Percentiles rank a stretch among this genome's conserved stretches.
Evolutionary conservation across 2,329 filamentous ascomycete species (phyloP).

Genomic region (Curvularia hawaiiensis): DNA sequence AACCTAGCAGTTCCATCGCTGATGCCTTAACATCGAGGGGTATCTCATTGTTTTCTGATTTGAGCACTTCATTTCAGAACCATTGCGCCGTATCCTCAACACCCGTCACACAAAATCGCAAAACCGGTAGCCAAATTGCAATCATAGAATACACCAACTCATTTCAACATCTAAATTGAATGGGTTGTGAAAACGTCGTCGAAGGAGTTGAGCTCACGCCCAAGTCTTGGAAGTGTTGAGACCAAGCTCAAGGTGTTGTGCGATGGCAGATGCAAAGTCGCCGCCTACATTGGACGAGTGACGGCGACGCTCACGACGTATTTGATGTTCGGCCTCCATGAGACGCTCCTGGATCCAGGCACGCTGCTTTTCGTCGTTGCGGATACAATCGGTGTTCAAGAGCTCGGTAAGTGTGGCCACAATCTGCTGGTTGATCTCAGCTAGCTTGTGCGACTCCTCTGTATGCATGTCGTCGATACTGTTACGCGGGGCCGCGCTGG

Average conservation of each 20-base stretch:
- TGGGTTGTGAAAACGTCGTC: background rate
- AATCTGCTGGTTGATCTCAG: conserved; percentile 58
- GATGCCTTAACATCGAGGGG: conserved; percentile 18
- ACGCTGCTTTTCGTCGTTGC: conserved; percentile 52
- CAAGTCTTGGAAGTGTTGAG: conserved; percentile 37
- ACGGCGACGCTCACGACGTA: conserved; percentile 50
- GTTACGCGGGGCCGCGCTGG: conserved; percentile 20
- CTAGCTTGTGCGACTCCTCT: conserved; percentile 53
- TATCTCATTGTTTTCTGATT: conserved; percentile 33
- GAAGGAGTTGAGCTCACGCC: conserved; percentile 19
- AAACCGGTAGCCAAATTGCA: background rate
- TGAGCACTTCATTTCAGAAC: conserved; percentile 42
- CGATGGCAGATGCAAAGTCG: conserved; percentile 44
- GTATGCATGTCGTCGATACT: conserved; percentile 42
- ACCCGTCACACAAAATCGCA: conserved; percentile 9
- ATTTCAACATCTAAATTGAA: background rate
- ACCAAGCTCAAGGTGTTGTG: conserved; percentile 41
- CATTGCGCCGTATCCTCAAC: conserved; percentile 20
- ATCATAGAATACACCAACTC: background rate
- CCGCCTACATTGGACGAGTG: conserved; percentile 44
- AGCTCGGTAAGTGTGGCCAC: conserved; percentile 60
- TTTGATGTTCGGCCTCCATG: conserved; percentile 60
- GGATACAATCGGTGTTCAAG: conserved; percentile 58
- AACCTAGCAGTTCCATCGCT: conserved; percentile 13
- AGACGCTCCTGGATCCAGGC: conserved; percentile 58